phyloP scores from a whole-genome alignment of 1,284 basidiomycete genomes.

The Exobasidium cylindrosporum region DNA sequence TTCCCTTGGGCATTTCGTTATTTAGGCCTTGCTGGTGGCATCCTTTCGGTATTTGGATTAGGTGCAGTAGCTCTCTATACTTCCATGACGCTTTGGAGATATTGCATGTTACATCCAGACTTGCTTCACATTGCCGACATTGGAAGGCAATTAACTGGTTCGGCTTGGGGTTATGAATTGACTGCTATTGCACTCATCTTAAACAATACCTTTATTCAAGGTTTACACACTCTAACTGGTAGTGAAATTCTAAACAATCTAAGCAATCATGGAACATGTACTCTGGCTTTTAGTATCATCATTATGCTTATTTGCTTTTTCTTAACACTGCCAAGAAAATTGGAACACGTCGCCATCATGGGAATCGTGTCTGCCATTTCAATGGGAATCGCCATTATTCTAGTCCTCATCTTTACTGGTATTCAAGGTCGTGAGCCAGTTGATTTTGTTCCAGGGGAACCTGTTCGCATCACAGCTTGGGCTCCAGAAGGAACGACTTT shows the following conservation, averaged over 20 bases:
- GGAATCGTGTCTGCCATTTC: slow-evolving; percentile 44
- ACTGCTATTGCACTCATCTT: slow-evolving; percentile 37
- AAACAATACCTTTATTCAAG: slow-evolving; percentile 39
- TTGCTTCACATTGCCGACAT: slow-evolving; percentile 66
- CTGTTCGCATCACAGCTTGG: slow-evolving; percentile 38
- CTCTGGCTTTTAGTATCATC: slow-evolving; percentile 61
- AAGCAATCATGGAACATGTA: slow-evolving; percentile 62
- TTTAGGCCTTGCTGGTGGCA: slow-evolving; percentile 48
- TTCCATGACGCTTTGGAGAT: slow-evolving; percentile 55
- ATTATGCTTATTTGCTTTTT: slow-evolving; percentile 40
- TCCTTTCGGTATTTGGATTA: slow-evolving; percentile 39
- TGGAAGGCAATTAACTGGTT: slow-evolving; percentile 62
- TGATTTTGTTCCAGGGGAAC: slow-evolving; percentile 23
- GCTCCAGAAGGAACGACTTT: slow-evolving; percentile 60
- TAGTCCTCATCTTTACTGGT: slow-evolving; percentile 35
- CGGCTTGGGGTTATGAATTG: slow-evolving; percentile 60
- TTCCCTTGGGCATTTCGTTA: slow-evolving; percentile 42
- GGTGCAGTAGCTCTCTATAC: slow-evolving; percentile 45
- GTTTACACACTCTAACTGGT: slow-evolving; percentile 49
- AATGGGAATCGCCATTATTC: slow-evolving; percentile 46
- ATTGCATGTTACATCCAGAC: slow-evolving; percentile 63
- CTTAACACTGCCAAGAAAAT: slow-evolving; percentile 39
- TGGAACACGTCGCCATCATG: slow-evolving; percentile 43
- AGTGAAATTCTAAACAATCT: slow-evolving; percentile 63
- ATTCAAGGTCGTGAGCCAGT: slow-evolving; percentile 33